phyloP scores from a whole-genome alignment of 2,329 filamentous ascomycete genomes.

The Neurospora sp. region DNA sequence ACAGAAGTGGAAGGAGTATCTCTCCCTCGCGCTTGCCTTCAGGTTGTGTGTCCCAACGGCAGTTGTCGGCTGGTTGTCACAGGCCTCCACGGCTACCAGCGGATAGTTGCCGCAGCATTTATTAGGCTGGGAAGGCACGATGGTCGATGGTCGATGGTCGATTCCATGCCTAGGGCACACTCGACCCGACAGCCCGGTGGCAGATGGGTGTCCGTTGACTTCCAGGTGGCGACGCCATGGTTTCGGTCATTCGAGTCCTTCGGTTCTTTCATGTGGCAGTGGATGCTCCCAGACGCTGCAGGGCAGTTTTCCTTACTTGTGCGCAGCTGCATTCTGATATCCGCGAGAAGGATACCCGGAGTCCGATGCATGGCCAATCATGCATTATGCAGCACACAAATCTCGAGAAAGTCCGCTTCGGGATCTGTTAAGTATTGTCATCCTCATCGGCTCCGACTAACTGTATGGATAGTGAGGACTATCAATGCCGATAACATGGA shows the following conservation, averaged over 20 bases:
- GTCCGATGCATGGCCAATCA: neutral
- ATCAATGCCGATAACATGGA: neutral
- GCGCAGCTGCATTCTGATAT: neutral
- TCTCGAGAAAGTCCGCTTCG: neutral
- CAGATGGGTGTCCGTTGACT: neutral
- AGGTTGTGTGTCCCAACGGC: neutral
- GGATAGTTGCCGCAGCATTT: neutral
- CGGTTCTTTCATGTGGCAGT: neutral
- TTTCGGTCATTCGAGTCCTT: neutral
- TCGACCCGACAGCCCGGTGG: neutral
- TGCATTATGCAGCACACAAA: neutral
- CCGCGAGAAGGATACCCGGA: neutral
- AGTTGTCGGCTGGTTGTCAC: neutral
- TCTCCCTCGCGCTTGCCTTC: neutral
- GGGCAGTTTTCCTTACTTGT: neutral
- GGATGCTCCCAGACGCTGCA: neutral
- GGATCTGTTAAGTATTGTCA: neutral
- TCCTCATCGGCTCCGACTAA: neutral
- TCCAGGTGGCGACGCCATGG: neutral
- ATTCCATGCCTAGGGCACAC: neutral
- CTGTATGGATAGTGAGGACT: neutral
- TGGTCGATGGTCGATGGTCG: neutral
- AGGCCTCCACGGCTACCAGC: neutral
- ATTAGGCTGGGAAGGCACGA: neutral
- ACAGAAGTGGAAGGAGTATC: neutral